Conservation (phyloP, 495 filamentous ascomycete species). For the Penicillium subrubescens region DNA sequence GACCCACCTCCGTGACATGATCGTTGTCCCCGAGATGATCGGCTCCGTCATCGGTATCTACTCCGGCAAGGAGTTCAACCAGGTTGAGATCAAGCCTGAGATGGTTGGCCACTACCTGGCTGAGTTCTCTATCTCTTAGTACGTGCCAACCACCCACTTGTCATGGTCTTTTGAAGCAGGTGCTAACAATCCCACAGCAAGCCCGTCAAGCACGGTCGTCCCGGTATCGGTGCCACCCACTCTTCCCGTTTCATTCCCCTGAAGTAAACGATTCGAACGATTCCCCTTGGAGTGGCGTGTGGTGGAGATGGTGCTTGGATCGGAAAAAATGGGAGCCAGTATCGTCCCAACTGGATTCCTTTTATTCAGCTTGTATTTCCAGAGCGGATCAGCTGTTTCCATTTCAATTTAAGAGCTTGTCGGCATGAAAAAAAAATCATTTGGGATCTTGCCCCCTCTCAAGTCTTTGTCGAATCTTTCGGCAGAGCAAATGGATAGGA, state of each 20-base stretch:
- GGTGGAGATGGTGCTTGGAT: conserved; percentile 44
- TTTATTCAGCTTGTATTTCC: conserved; percentile 51
- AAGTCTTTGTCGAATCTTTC: conserved; percentile 16
- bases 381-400: conserved; percentile 51
- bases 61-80: conserved; percentile 99
- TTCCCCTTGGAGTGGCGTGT: conserved; percentile 47
- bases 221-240: conserved; percentile 99
- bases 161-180: conserved; percentile 3
- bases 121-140: conserved; percentile 99
- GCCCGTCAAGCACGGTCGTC: conserved; percentile 99
- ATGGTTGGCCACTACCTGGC: conserved; percentile 99
- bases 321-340: conserved; percentile 45
- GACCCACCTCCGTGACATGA: conserved; percentile 99
- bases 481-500: conserved; percentile 28
- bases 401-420: conserved; percentile 54
- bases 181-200: conserved; percentile 66
- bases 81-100: conserved; percentile 99
- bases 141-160: conserved; percentile 55
- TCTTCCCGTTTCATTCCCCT: conserved; percentile 99
- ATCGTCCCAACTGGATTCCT: conserved; percentile 37
- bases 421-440: conserved; percentile 39
- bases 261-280: conserved; percentile 72
- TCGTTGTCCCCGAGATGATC: conserved; percentile 99
- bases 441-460: conserved; percentile 17
- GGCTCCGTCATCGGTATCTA: conserved; percentile 97